Evolutionary conservation across 768 basidiomycete species (phyloP).

Genomic region (Mycena polygramma): DNA sequence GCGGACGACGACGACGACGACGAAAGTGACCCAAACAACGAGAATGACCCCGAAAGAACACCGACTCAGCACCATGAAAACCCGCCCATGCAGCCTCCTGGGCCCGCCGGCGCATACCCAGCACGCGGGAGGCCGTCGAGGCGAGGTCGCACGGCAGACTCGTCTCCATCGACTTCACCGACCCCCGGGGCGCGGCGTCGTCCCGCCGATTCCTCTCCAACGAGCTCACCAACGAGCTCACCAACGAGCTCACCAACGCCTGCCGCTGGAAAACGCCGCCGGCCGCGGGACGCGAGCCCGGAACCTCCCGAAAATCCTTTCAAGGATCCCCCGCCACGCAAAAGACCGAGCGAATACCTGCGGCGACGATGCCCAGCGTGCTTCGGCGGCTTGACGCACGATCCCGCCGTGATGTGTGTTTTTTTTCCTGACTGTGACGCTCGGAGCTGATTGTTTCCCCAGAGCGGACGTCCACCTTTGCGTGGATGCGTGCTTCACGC

Average conservation of each 20-base stretch:
- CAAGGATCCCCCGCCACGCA: background rate
- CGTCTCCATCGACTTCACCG: no score
- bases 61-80: background rate
- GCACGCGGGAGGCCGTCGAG: no score
- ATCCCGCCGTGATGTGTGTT: background rate
- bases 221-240: no score
- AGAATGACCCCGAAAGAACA: background rate
- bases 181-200: background rate
- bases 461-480: conserved; percentile 8
- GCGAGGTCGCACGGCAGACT: no score
- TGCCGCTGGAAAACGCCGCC: background rate
- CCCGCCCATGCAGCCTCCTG: no score
- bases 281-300: background rate
- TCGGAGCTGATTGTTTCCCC: background rate
- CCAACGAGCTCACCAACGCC: background rate
- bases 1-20: background rate
- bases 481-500: conserved; percentile 37
- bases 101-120: no score
- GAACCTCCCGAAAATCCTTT: background rate
- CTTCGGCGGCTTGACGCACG: background rate
- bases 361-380: conserved; percentile 3
- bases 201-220: no score
- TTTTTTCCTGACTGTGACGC: background rate
- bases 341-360: conserved; percentile 21
- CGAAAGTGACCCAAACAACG: background rate